Evolutionary conservation across 2,329 filamentous ascomycete genomes (phyloP), one percentile per base, ranked within the genome.

Genomic region (Aureobasidium zeae): DNA sequence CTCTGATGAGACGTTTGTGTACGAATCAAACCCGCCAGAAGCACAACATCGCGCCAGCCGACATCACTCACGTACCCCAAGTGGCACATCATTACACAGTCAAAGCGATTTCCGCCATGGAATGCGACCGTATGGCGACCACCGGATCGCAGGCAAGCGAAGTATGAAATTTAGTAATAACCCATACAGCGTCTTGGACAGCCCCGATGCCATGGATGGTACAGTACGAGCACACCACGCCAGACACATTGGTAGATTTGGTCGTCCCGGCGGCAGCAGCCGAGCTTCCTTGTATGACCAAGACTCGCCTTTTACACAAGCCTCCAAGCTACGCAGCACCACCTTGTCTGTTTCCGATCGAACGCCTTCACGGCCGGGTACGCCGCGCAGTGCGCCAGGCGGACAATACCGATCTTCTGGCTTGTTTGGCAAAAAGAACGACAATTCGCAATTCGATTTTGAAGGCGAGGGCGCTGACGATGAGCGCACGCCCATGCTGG

Each of bases 1-100:
- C 61, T 96, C 89, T 1, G 91, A 95, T 57, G 91, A 96, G 64
- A 96, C 91, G 0, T 98, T 96, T 63, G 91, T 98, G 12, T 98
- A 98, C 65, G 91, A 98, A 63, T 96, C 91, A 19, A 98, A 98
- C 57, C 91, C 89, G 8, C 73, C 74, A 11, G 77, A 80, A 52
- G 67, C 71, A 17, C 70, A 65, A 44, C 63, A 73, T 21, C 68
- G 74, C 39, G 84, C 86, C 39, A 76, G 78, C 50, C 77, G 87
- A 49, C 86, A 89, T 62, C 89, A 96, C 64, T 96, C 89, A 15
- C 79, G 91, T 50, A 98, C 91, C 1, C 91, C 91, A 5, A 96
- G 88, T 63, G 84, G 87, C 31, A 93, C 89, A 3, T 96, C 89
- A 10, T 70, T 77, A 54, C 70, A 70, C 15, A 86, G 82, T 62